A percentile compares a stretch with the other conserved stretches of the same genome.
These are phyloP conservation scores for Quercus tomentella DNA, from an alignment of 331 rosid genomes.

Conservation along the genomic window DNA sequence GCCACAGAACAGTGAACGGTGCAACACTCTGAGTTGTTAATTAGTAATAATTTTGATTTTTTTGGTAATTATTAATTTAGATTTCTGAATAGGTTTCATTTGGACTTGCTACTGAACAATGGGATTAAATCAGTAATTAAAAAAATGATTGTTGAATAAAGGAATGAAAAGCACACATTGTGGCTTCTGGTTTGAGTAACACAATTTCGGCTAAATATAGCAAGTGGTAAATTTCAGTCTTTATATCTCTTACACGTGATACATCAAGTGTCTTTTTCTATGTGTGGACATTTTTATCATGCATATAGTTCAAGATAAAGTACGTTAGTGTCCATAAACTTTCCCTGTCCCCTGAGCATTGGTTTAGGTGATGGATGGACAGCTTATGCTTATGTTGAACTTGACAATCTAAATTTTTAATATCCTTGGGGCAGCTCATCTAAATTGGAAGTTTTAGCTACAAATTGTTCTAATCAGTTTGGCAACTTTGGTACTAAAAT, in stretches of 20 bases:
- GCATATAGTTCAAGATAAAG: not conserved
- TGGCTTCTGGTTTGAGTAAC: not conserved
- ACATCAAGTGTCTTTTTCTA: not conserved
- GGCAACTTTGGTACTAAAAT: constrained; percentile 16
- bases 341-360: not conserved
- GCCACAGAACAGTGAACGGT: too few relatives aligned
- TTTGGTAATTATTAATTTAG: not conserved
- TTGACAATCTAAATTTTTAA: not conserved
- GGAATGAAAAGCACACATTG: not conserved
- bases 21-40: not conserved
- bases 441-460: not conserved
- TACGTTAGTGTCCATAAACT: not conserved
- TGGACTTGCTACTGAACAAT: not conserved
- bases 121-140: not conserved
- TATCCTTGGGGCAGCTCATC: not conserved
- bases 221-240: not conserved
- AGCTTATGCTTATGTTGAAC: not conserved
- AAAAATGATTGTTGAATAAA: not conserved
- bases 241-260: not conserved
- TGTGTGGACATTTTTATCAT: not conserved
- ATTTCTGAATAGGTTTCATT: not conserved
- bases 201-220: not conserved
- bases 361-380: not conserved
- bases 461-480: not conserved
- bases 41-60: not conserved